phyloP scores from a whole-genome alignment of 257 asterid genomes.

The Solanum raphanifolium region DNA sequence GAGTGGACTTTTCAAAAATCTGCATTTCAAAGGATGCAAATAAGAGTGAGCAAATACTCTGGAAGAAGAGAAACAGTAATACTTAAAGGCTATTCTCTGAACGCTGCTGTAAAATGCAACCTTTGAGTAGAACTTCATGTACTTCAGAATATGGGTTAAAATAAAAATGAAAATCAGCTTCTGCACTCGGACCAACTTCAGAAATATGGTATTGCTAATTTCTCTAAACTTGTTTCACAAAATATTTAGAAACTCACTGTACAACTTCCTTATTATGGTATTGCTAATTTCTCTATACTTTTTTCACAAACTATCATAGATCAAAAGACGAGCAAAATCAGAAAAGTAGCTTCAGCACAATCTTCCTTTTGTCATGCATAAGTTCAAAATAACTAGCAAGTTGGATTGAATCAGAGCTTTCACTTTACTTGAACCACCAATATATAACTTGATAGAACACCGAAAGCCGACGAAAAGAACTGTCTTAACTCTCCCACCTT shows the following conservation, averaged over 20 bases:
- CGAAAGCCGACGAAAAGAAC: neutral
- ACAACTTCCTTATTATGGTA: neutral
- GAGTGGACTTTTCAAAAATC: slow-evolving; percentile 78
- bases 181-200: neutral
- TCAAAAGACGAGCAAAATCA: neutral
- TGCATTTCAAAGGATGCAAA: slow-evolving; percentile 14
- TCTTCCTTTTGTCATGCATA: neutral
- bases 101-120: neutral
- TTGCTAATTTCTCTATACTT: neutral
- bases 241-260: neutral
- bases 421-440: neutral
- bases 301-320: neutral
- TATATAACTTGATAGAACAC: neutral
- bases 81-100: neutral
- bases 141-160: neutral
- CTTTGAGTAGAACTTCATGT: neutral
- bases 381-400: neutral
- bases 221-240: neutral
- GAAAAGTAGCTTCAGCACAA: neutral
- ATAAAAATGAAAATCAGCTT: neutral
- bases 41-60: neutral
- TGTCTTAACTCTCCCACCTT: neutral
- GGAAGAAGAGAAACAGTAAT: neutral
- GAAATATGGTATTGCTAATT: neutral
- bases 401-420: neutral